Conservation (phyloP, 768 basidiomycete genomes). For the Suillus decipiens region DNA sequence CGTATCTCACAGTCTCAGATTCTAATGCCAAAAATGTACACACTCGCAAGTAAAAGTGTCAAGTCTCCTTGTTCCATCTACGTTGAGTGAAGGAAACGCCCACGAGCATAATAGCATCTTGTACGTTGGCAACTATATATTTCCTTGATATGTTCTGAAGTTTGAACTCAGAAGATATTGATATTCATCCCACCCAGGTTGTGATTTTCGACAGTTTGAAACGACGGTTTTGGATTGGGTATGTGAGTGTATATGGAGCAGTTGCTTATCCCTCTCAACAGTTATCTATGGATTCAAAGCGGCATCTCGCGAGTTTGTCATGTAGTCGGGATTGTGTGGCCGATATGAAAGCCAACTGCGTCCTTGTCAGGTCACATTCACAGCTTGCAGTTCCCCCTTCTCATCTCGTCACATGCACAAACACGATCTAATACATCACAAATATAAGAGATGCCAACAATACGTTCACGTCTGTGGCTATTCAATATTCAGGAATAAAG, state of each 20-base stretch:
- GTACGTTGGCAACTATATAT: slow-evolving; percentile 55
- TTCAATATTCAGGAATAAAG: neutral
- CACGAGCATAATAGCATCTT: slow-evolving; percentile 72
- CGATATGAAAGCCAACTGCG: neutral
- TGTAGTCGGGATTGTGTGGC: neutral
- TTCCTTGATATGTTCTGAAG: neutral
- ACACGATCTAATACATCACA: neutral
- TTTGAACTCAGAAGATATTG: neutral
- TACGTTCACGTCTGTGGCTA: neutral
- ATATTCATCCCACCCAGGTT: neutral
- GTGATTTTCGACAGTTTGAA: neutral
- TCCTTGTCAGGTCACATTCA: neutral
- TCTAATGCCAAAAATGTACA: slow-evolving; percentile 8
- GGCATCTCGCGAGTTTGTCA: slow-evolving; percentile 5
- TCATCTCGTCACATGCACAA: neutral
- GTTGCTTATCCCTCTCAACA: slow-evolving; percentile 9
- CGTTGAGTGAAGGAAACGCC: slow-evolving; percentile 83
- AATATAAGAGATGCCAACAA: neutral
- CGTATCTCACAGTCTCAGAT: slow-evolving; percentile 46
- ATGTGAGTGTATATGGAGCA: neutral
- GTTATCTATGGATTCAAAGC: slow-evolving; percentile 5
- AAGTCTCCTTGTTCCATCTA: slow-evolving; percentile 62
- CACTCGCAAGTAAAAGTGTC: slow-evolving; percentile 59
- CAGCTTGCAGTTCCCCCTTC: neutral
- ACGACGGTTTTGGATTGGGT: neutral